Base-by-base conservation (phyloP, 2,329 filamentous ascomycete species). In the Phyllosticta paracitricarpa region DNA sequence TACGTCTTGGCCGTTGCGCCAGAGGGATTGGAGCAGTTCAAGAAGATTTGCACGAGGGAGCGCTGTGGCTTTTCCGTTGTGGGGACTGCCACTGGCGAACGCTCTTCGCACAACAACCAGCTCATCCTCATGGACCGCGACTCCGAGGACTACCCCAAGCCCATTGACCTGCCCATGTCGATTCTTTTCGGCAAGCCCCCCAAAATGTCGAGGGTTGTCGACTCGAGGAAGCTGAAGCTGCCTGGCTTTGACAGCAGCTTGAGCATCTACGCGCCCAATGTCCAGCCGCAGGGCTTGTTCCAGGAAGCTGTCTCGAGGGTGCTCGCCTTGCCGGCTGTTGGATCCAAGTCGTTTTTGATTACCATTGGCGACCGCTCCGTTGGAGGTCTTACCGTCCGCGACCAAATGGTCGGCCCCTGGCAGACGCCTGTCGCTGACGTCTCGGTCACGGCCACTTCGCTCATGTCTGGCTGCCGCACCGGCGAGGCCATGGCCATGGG, bases 401-500 rank as follows among this genome's bases (percentile, higher is more conserved):
- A 97, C 71, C 94, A 97, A 74, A 92, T 97, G 84, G 93, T 97
- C 59, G 94, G 94, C 1, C 91, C 89, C 57, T 97, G 93, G 93
- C 94, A 97, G 73, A 89, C 87, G 12, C 94, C 94, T 2, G 91
- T 97, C 14, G 87, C 94, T 3, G 92, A 99, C 73, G 92, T 96
- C 56, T 93, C 91, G 2, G 93, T 97, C 25, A 97, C 93, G 24
- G 86, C 89, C 0, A 93, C 90, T 0, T 88, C 90, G 2, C 85
- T 96, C 67, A 83, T 85, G 55, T 78, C 81, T 17, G 89, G 87
- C 63, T 82, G 88, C 56, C 87, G 82, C 69, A 89, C 87, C 28
- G 94, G 94, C 66, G 94, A 97, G 74, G 92, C 92, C n/a, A 96
- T 97, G 90, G 88, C 91, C 1, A 95, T 96, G 88, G 94, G 94